Conservation (phyloP, 176 grass and related monocot species). For the Avena atlantica region DNA sequence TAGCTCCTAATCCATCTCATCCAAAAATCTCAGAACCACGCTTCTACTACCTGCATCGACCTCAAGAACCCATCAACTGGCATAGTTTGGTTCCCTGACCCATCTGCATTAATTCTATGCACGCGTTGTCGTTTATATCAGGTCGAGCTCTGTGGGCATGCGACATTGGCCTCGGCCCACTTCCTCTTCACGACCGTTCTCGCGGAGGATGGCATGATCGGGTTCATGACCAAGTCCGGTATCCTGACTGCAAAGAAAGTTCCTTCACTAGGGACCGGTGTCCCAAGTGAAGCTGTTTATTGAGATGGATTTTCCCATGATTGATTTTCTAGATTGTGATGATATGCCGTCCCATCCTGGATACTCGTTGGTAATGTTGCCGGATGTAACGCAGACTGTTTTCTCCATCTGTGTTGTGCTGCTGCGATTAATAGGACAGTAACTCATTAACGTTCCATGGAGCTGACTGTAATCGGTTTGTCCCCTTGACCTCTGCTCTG, state of each 20-base stretch:
- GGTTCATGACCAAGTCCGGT: constrained; percentile 71
- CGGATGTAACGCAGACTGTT: too few relatives aligned
- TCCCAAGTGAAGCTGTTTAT: constrained; percentile 50
- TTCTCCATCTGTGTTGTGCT: too few relatives aligned
- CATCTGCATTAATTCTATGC: neutral
- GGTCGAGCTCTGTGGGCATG: constrained; percentile 52
- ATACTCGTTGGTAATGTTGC: neutral
- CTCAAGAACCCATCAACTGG: neutral
- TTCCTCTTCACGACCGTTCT: constrained; percentile 60
- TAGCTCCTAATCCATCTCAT: neutral
- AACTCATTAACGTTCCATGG: too few relatives aligned
- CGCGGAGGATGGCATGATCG: constrained; percentile 41
- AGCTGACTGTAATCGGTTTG: too few relatives aligned
- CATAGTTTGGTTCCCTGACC: neutral
- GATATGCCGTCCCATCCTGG: constrained; percentile 50
- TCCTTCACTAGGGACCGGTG: neutral
- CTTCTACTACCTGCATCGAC: too few relatives aligned
- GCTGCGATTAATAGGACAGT: too few relatives aligned
- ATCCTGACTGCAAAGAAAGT: constrained; percentile 62
- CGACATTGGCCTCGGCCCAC: constrained; percentile 69
- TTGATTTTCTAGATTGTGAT: constrained; percentile 46
- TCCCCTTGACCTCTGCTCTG: too few relatives aligned
- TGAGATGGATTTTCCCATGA: constrained; percentile 69
- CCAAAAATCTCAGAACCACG: too few relatives aligned
- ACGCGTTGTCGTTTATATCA: constrained; percentile 10